Percentiles rank a stretch among this genome's conserved stretches.
phyloP scores from a whole-genome alignment of 2,329 filamentous ascomycete genomes.

The Sporothrix pallida region DNA sequence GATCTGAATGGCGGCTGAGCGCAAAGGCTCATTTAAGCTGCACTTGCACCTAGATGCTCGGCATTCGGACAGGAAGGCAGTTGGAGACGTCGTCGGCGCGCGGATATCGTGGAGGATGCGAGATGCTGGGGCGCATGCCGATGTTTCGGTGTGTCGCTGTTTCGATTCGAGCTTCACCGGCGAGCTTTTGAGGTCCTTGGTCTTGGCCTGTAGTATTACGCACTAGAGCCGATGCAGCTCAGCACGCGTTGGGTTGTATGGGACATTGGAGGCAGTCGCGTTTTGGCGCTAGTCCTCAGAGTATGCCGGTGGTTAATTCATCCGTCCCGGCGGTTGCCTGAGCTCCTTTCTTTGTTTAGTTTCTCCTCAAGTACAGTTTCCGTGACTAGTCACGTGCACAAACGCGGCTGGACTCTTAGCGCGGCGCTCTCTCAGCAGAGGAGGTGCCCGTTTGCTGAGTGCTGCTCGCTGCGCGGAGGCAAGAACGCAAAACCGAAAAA shows the following conservation, averaged over 20 bases:
- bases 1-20: neutral
- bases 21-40: neutral
- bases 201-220: neutral
- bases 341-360: no score
- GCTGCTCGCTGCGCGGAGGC: constrained; percentile 8
- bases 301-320: constrained; percentile 17
- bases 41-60: neutral
- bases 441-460: constrained; percentile 16
- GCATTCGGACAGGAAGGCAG: neutral
- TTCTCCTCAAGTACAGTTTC: neutral
- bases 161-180: neutral
- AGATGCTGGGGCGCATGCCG: neutral
- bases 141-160: neutral
- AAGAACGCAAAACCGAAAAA: constrained; percentile 5
- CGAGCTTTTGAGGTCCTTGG: constrained; percentile 5
- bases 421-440: constrained; percentile 19
- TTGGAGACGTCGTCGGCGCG: neutral
- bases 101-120: neutral
- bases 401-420: constrained; percentile 21
- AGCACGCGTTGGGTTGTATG: neutral
- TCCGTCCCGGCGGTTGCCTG: constrained; percentile 16
- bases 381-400: constrained; percentile 22
- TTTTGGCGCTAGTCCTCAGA: neutral
- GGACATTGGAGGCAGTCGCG: neutral
- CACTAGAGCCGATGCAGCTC: constrained; percentile 29